Conservation (phyloP, 345 rosid genomes). For the Eucalyptus curtisii region DNA sequence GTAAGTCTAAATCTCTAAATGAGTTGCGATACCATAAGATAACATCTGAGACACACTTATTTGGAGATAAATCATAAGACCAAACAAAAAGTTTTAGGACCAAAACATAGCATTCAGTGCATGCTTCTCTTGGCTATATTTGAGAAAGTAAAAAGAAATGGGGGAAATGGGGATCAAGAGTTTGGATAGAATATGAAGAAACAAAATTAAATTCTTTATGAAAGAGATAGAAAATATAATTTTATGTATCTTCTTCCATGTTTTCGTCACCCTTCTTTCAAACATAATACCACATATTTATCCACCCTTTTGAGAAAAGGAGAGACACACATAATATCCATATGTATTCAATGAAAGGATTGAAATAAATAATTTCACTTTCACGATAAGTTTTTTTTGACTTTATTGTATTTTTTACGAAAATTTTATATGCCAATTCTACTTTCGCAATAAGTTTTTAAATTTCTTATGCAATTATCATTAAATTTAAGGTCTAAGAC, state of each 20-base stretch:
- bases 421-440: no score
- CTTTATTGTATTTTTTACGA: neutral
- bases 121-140: neutral
- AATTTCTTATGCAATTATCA: no score
- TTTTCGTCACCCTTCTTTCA: neutral
- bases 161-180: neutral
- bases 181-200: neutral
- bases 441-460: no score
- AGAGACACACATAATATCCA: no score
- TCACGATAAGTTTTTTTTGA: fast-evolving
- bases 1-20: neutral
- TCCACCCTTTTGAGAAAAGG: neutral
- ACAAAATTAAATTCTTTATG: no score
- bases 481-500: neutral
- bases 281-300: neutral
- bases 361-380: neutral
- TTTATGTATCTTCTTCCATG: neutral
- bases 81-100: neutral
- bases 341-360: neutral
- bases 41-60: neutral
- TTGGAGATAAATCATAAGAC: neutral
- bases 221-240: neutral
- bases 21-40: neutral
- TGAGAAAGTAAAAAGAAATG: neutral
- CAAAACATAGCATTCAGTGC: neutral